Percentiles rank a stretch among this genome's conserved stretches.
phyloP scores from a whole-genome alignment of 768 basidiomycete species.

The Leccinum variicolor region DNA sequence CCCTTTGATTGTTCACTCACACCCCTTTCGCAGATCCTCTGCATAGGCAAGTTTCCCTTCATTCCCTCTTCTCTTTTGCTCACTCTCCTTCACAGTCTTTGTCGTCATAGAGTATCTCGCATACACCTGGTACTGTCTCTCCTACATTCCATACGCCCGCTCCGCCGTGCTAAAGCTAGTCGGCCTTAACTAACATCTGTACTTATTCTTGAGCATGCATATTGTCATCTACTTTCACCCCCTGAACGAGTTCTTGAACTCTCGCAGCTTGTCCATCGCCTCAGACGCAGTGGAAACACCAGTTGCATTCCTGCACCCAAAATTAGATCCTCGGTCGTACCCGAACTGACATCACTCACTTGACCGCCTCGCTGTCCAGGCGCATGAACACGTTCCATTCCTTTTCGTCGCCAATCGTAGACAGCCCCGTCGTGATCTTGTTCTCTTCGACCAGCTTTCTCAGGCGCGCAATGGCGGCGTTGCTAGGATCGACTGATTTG shows the following conservation, averaged over 20 bases:
- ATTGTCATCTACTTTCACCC: slow-evolving; percentile 41
- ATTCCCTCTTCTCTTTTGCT: background rate
- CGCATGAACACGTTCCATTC: slow-evolving; percentile 96
- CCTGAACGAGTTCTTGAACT: slow-evolving; percentile 80
- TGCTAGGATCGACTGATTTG: slow-evolving; percentile 57
- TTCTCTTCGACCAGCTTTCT: slow-evolving; percentile 55
- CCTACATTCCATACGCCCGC: slow-evolving; percentile 91
- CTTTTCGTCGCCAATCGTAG: slow-evolving; percentile 92
- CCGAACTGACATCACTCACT: slow-evolving; percentile 40
- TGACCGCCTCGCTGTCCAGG: slow-evolving; percentile 55
- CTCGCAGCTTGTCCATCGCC: slow-evolving; percentile 73
- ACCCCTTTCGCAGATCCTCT: slow-evolving; percentile 47
- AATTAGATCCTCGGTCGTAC: background rate
- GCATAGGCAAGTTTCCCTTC: slow-evolving; percentile 46
- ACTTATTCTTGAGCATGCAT: background rate
- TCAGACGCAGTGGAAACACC: slow-evolving; percentile 40
- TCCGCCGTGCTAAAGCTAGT: slow-evolving; percentile 65
- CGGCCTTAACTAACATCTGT: slow-evolving; percentile 31
- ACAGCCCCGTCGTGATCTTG: slow-evolving; percentile 68
- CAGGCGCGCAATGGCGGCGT: slow-evolving; percentile 58
- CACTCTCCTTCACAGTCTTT: slow-evolving; percentile 53
- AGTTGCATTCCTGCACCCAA: slow-evolving; percentile 45
- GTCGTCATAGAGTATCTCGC: slow-evolving; percentile 91
- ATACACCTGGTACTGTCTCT: slow-evolving; percentile 84
- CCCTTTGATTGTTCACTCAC: background rate